Evolutionary conservation across 108 stramenopile genomes (phyloP).

Genomic region (Bacterosira constricta): DNA sequence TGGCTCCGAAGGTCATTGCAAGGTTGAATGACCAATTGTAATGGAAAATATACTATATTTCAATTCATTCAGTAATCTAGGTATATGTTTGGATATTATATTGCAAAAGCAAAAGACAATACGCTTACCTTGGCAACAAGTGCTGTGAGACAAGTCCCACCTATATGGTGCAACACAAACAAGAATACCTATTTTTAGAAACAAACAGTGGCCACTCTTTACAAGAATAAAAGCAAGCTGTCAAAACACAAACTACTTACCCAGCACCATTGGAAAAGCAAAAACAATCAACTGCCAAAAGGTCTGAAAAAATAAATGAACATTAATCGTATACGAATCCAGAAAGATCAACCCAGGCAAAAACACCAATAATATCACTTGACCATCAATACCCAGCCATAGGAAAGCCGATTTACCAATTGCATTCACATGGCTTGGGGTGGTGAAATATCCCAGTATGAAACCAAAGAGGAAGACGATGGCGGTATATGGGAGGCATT

Average conservation of each 20-base stretch:
- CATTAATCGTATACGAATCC: constrained; percentile 62
- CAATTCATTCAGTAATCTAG: too few species aligned
- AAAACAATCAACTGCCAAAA: constrained; percentile 76
- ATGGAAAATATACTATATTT: constrained; percentile 73
- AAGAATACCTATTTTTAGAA: too few species aligned
- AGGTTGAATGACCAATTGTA: constrained; percentile 70
- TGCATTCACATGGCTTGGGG: constrained; percentile 5
- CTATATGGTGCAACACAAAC: too few species aligned
- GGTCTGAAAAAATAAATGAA: constrained; percentile 60
- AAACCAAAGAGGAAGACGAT: constrained; percentile 32
- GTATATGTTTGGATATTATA: too few species aligned
- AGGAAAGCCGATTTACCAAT: constrained; percentile 35
- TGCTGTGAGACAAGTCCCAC: constrained; percentile 69
- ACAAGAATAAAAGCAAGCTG: too few species aligned
- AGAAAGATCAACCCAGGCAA: constrained; percentile 45
- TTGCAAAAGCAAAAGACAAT: too few species aligned
- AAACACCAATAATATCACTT: constrained; percentile 36
- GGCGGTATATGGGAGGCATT: constrained; percentile 27
- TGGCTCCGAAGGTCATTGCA: constrained; percentile 84
- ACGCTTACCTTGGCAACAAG: too few species aligned
- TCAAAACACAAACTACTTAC: too few species aligned
- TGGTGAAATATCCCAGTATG: constrained; percentile 9
- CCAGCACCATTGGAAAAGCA: constrained; percentile 87
- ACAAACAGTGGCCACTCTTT: too few species aligned
- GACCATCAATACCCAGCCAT: constrained; percentile 32